Evolutionary conservation across 176 grass and related monocot genomes (phyloP), one percentile per base, ranked within the genome.

Genomic region (Cymbopogon citratus): DNA sequence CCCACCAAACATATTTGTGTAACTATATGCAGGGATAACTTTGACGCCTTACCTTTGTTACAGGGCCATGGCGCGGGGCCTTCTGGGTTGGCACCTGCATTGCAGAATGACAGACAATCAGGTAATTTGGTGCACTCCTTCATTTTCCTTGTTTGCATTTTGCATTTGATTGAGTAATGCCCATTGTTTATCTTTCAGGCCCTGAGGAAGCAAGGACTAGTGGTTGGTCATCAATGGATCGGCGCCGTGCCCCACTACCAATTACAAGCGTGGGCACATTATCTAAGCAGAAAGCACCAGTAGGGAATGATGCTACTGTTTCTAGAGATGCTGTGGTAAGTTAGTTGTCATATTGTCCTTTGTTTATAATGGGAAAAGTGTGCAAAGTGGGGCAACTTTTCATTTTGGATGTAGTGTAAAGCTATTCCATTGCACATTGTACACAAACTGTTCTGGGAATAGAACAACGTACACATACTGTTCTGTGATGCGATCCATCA

Each of bases 201-300:
- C 69, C 46, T 0, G 97, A 89, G 74, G 97, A 91, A 96, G 93
- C 87, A 56, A 90, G 97, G 76, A 86, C 76, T 24, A 91, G 87
- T 86, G 96, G 92, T 65, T 99, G 93, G 97, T 91, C 93, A 63
- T 86, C 93, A 45, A 90, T 89, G 73, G 92, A 95, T 66, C 87
- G 85, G 15, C 83, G 77, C 10, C 91, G 84, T 75, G 75, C 81
- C 21, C 88, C 90, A 83, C 87, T 80, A 64, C 92, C 91, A 73
- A 68, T 89, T 73, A 71, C 87, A 85, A 96, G 86, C 25, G 49
- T 77, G 36, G 88, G 77, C 6, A 75, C 79, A 67, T 85, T 81
- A 11, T 83, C 87, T 63, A 99, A 93, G 87, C 97, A 99, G 87
- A 99, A 96, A 80, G 81, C 83, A 9, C 93, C 97, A 74, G 36